Evolutionary conservation across 768 basidiomycete genomes (phyloP).

Genomic region (Tylopilus sp.): DNA sequence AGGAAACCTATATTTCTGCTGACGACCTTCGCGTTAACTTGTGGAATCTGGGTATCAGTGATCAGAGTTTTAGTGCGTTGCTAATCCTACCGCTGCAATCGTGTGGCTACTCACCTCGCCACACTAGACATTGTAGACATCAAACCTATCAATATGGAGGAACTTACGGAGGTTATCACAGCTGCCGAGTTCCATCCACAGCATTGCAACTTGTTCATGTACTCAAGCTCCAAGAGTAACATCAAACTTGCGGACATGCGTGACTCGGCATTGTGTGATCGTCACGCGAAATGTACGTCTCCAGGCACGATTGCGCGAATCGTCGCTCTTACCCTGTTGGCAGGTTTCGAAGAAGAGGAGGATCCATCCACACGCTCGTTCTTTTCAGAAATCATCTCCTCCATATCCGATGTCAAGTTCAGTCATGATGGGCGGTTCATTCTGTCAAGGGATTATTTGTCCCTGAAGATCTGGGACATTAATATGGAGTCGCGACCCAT

Average conservation of each 20-base stretch:
- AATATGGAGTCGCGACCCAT: constrained; percentile 97
- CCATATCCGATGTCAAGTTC: constrained; percentile 99
- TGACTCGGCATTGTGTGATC: constrained; percentile 94
- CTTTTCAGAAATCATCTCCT: constrained; percentile 99
- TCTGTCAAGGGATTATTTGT: constrained; percentile 93
- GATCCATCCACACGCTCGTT: constrained; percentile 97
- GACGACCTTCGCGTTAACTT: constrained; percentile 97
- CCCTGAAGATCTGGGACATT: constrained; percentile 99
- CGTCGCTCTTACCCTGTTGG: constrained; percentile 11
- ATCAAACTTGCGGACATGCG: constrained; percentile 99
- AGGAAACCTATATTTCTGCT: constrained; percentile 99
- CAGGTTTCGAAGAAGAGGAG: constrained; percentile 99
- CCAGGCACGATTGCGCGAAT: neutral
- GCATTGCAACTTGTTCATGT: constrained; percentile 99
- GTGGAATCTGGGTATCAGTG: constrained; percentile 98
- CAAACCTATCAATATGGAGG: constrained; percentile 99
- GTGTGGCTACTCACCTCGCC: neutral
- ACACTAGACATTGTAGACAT: constrained; percentile 95
- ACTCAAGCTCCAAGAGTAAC: constrained; percentile 98
- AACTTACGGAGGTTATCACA: constrained; percentile 99
- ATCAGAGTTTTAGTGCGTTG: constrained; percentile 96
- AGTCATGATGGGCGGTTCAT: constrained; percentile 97
- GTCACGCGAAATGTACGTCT: constrained; percentile 88
- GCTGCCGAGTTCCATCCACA: constrained; percentile 98
- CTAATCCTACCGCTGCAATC: constrained; percentile 1